These are phyloP conservation scores for Phytophthora syringae DNA, from an alignment of 352 stramenopile species.

Conservation along the genomic window DNA sequence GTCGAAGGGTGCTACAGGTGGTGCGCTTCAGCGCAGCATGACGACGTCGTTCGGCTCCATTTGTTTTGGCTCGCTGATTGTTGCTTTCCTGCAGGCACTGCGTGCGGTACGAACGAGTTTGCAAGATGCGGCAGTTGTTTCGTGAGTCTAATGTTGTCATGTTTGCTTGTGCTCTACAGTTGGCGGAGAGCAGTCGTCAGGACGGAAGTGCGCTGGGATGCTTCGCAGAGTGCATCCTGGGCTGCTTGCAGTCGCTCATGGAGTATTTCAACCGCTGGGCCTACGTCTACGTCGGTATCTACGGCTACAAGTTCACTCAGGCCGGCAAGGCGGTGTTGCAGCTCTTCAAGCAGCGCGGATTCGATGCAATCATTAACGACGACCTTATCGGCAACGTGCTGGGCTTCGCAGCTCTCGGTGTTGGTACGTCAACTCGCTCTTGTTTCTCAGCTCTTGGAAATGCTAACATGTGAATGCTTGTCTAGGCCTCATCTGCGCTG, in stretches of 20 bases:
- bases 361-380: conserved; percentile 97
- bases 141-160: neutral
- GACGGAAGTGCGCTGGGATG: conserved; percentile 77
- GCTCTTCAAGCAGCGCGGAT: conserved; percentile 94
- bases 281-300: conserved; percentile 95
- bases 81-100: conserved; percentile 93
- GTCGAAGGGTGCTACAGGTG: conserved; percentile 82
- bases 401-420: conserved; percentile 87
- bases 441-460: neutral
- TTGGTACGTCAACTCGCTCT: conserved; percentile 55
- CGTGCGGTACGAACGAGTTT: conserved; percentile 52
- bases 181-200: conserved; percentile 75
- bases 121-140: neutral
- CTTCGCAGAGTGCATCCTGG: conserved; percentile 85
- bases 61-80: conserved; percentile 94
- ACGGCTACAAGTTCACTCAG: conserved; percentile 94
- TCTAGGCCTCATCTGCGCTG: conserved; percentile 78
- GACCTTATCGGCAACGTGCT: conserved; percentile 94
- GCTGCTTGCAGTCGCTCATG: conserved; percentile 86
- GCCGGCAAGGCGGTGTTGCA: conserved; percentile 93
- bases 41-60: conserved; percentile 97
- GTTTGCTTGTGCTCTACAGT: conserved; percentile 26
- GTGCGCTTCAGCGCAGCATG: conserved; percentile 82
- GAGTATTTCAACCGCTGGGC: conserved; percentile 95
- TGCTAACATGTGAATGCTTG: neutral